These are phyloP conservation scores for Boletellus ananas DNA, from an alignment of 768 basidiomycete species.

Conservation along the genomic window DNA sequence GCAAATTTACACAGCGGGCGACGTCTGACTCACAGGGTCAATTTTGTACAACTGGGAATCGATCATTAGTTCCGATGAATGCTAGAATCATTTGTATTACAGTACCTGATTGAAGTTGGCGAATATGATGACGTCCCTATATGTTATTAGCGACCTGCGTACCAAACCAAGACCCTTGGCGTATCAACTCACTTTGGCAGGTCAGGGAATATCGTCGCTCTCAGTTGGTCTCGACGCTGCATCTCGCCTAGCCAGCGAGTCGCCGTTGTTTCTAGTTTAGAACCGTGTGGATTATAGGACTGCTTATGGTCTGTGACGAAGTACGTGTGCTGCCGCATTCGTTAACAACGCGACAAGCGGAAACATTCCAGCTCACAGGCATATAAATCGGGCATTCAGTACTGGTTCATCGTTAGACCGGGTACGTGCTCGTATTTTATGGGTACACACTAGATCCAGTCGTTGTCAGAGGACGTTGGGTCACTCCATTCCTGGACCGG, in stretches of 20 bases:
- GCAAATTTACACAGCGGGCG: not conserved
- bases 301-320: conserved; percentile 52
- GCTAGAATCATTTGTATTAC: conserved; percentile 2
- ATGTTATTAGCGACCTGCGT: not conserved
- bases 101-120: conserved; percentile 52
- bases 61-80: conserved; percentile 6
- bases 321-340: conserved; percentile 37
- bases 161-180: not conserved
- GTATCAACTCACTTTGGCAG: conserved; percentile 34
- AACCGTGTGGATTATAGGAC: conserved; percentile 29
- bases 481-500: conserved; percentile 39
- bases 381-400: conserved; percentile 45
- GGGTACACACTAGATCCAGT: conserved; percentile 44
- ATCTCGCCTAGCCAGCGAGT: conserved; percentile 39
- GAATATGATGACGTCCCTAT: conserved; percentile 43
- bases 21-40: conserved; percentile 31
- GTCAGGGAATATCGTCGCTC: conserved; percentile 41
- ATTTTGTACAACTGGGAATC: conserved; percentile 43
- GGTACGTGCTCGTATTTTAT: not conserved
- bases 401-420: conserved; percentile 22
- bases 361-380: conserved; percentile 32
- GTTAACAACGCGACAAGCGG: not conserved
- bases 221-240: conserved; percentile 34
- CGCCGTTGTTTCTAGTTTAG: conserved; percentile 11
- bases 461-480: conserved; percentile 35